A percentile compares a stretch with the other conserved stretches of the same genome.
Conservation (phyloP, 352 stramenopile species). For the Pythium aristosporum region DNA sequence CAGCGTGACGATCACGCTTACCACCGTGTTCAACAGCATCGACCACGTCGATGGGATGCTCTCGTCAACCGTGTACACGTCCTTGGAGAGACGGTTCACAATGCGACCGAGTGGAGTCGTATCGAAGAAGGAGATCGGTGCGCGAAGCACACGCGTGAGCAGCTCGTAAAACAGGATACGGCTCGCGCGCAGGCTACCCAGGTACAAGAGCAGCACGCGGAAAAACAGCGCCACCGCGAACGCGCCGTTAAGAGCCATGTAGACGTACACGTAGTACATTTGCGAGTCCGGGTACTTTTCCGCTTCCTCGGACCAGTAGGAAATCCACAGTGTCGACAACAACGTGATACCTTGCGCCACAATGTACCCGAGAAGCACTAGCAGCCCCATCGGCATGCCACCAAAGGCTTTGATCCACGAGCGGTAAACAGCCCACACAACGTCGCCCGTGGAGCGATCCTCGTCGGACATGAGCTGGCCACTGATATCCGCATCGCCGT, state of each 20-base stretch:
- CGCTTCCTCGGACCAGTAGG: conserved; percentile 90
- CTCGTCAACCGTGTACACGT: conserved; percentile 77
- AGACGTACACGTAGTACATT: conserved; percentile 84
- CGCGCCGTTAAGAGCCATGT: conserved; percentile 70
- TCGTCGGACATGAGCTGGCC: conserved; percentile 68
- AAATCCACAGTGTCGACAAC: conserved; percentile 89
- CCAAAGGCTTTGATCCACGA: conserved; percentile 71
- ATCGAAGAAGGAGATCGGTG: conserved; percentile 82
- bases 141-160: conserved; percentile 55
- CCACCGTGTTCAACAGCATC: conserved; percentile 66
- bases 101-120: conserved; percentile 76
- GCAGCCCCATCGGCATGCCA: conserved; percentile 43
- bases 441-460: conserved; percentile 69
- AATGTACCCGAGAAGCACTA: conserved; percentile 61
- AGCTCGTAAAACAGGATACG: conserved; percentile 62
- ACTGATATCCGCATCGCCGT: conserved; percentile 24
- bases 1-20: conserved; percentile 63
- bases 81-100: conserved; percentile 79
- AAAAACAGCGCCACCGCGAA: conserved; percentile 64
- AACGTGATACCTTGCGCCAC: conserved; percentile 50
- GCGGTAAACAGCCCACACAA: conserved; percentile 61
- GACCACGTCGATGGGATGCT: conserved; percentile 66
- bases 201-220: conserved; percentile 57
- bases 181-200: conserved; percentile 64
- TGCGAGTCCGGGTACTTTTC: conserved; percentile 49